phyloP scores from a whole-genome alignment of 2,329 filamentous ascomycete genomes.

The Hypoxylon sp. region DNA sequence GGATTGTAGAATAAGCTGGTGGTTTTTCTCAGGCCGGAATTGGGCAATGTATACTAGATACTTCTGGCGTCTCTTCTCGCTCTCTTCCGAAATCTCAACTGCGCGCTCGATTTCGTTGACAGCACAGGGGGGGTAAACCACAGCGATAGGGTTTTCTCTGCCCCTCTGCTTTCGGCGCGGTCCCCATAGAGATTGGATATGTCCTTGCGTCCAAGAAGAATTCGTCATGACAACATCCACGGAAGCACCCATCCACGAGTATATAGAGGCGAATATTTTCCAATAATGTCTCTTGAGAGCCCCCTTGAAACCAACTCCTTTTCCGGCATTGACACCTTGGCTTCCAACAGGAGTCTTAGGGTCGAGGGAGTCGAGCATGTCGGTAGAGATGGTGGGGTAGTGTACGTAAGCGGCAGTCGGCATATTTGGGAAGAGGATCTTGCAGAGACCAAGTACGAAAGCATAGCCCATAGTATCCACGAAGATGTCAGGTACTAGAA shows the following conservation, averaged over 20 bases:
- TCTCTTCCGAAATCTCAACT: slow-evolving; percentile 78
- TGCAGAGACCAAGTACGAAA: slow-evolving; percentile 86
- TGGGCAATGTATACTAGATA: slow-evolving; percentile 94
- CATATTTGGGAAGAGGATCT: slow-evolving; percentile 82
- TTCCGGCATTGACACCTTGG: slow-evolving; percentile 86
- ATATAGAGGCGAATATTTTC: slow-evolving; percentile 85
- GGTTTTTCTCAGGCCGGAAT: slow-evolving; percentile 98
- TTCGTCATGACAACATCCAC: slow-evolving; percentile 98
- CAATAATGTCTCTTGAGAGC: slow-evolving; percentile 85
- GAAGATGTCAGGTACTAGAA: slow-evolving; percentile 93
- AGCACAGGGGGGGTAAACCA: slow-evolving; percentile 93
- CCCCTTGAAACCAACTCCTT: slow-evolving; percentile 80
- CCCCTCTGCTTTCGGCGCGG: slow-evolving; percentile 63
- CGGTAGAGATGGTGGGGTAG: slow-evolving; percentile 97
- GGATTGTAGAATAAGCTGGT: slow-evolving; percentile 85
- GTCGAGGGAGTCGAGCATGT: slow-evolving; percentile 91
- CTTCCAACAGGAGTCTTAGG: slow-evolving; percentile 69
- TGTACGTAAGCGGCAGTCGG: slow-evolving; percentile 96
- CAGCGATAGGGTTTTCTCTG: slow-evolving; percentile 71
- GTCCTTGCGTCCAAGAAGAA: slow-evolving; percentile 90
- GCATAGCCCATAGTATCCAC: slow-evolving; percentile 99
- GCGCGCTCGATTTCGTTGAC: slow-evolving; percentile 85
- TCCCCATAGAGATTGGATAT: slow-evolving; percentile 87
- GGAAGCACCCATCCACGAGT: slow-evolving; percentile 84
- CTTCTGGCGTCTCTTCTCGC: slow-evolving; percentile 78